A percentile compares a stretch with the other conserved stretches of the same genome.
phyloP scores from a whole-genome alignment of 164 flowering plant genomes.

The Magnolia sinica region DNA sequence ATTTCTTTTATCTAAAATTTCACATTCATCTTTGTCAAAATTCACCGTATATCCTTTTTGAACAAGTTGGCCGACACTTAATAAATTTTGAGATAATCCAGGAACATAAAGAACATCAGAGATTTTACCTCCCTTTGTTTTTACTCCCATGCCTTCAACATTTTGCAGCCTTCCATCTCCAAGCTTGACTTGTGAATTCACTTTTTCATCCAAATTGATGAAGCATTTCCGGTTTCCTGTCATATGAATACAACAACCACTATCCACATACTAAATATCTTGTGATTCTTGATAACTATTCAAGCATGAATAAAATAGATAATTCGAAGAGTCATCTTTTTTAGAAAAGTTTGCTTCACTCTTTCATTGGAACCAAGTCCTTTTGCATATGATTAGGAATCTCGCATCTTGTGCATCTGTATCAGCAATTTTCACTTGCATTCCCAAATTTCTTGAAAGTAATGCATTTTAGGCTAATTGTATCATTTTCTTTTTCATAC shows the following conservation, averaged over 20 bases:
- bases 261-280: constrained; percentile 19
- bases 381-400: neutral
- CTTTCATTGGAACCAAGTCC: constrained; percentile 9
- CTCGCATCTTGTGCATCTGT: constrained; percentile 2
- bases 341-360: constrained; percentile 5
- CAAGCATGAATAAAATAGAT: constrained; percentile 4
- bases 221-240: constrained; percentile 7
- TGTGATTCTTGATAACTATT: neutral
- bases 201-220: constrained; percentile 8
- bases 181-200: constrained; percentile 13
- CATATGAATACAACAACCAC: constrained; percentile 18
- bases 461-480: neutral
- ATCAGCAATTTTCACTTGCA: constrained; percentile 8
- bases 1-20: neutral
- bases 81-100: neutral
- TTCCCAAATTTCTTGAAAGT: constrained; percentile 11
- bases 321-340: neutral
- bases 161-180: constrained; percentile 7
- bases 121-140: too few relatives aligned
- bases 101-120: constrained; percentile 2
- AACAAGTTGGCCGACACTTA: neutral
- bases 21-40: neutral
- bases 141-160: too few relatives aligned
- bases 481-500: neutral
- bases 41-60: neutral